Conservation (phyloP, 176 grass and related monocot genomes). For the Pontederia crassipes region DNA sequence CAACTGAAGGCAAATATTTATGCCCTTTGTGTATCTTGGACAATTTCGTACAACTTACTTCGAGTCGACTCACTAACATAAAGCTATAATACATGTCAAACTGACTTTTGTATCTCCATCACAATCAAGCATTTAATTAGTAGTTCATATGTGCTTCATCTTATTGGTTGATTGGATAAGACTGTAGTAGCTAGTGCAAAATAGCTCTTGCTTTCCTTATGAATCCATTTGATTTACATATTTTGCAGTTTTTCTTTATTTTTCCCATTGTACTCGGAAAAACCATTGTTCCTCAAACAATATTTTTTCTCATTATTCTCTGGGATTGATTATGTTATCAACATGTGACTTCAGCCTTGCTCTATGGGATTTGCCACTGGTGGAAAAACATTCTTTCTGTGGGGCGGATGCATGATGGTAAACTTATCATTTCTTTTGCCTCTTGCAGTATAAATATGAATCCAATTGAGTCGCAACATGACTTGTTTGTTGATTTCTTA, state of each 20-base stretch:
- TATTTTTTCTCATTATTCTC: constrained; percentile 3
- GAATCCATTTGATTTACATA: neutral
- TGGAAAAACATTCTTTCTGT: constrained; percentile 97
- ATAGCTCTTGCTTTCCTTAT: neutral
- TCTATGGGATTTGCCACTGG: constrained; percentile 99
- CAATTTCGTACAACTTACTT: too few species aligned
- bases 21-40: too few species aligned
- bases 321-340: constrained; percentile 24
- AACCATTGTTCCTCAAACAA: neutral
- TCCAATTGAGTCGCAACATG: neutral
- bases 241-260: neutral
- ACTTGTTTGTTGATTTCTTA: constrained; percentile 23
- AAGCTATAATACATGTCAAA: too few species aligned
- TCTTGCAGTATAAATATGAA: neutral
- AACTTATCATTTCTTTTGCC: neutral
- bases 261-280: neutral
- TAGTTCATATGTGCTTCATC: too few species aligned
- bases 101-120: too few species aligned
- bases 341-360: constrained; percentile 59
- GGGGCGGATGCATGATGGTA: constrained; percentile 99
- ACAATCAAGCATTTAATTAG: too few species aligned
- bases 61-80: too few species aligned
- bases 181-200: too few species aligned
- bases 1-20: too few species aligned
- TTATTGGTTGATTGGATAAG: too few species aligned